phyloP scores from a whole-genome alignment of 2,329 filamentous ascomycete genomes.

The Fusarium drepaniforme region DNA sequence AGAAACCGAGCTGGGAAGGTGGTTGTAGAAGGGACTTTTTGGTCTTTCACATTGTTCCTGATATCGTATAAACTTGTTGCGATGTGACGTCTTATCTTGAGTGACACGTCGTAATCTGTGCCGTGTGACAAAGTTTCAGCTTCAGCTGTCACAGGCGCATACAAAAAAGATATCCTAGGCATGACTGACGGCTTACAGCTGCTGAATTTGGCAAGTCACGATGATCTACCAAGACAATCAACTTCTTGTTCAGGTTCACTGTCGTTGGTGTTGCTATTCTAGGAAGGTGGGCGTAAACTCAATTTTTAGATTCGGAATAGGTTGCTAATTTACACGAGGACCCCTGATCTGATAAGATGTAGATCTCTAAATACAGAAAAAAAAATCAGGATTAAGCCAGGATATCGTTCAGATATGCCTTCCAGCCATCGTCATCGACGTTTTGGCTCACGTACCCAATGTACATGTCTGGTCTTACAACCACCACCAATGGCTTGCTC shows the following conservation, averaged over 20 bases:
- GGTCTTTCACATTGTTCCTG: background rate
- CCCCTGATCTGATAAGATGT: background rate
- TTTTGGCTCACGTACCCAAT: slow-evolving; percentile 19
- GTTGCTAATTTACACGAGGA: background rate
- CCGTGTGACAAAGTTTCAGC: background rate
- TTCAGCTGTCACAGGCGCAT: background rate
- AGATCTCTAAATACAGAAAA: background rate
- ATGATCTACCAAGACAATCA: background rate
- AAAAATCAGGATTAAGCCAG: background rate
- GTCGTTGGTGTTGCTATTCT: background rate
- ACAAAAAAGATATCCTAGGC: background rate
- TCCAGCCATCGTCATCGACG: slow-evolving; percentile 15
- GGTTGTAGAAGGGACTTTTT: background rate
- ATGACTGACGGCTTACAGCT: background rate
- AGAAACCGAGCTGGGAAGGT: background rate
- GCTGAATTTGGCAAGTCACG: background rate
- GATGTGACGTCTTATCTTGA: background rate
- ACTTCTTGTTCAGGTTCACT: background rate
- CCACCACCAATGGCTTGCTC: background rate
- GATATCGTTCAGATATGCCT: slow-evolving; percentile 11
- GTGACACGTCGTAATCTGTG: background rate
- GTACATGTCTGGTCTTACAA: slow-evolving; percentile 40
- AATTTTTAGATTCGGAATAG: background rate
- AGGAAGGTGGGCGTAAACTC: background rate
- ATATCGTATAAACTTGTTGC: background rate